Conservation (phyloP, 306 rosid species). For the Quercus dentata region DNA sequence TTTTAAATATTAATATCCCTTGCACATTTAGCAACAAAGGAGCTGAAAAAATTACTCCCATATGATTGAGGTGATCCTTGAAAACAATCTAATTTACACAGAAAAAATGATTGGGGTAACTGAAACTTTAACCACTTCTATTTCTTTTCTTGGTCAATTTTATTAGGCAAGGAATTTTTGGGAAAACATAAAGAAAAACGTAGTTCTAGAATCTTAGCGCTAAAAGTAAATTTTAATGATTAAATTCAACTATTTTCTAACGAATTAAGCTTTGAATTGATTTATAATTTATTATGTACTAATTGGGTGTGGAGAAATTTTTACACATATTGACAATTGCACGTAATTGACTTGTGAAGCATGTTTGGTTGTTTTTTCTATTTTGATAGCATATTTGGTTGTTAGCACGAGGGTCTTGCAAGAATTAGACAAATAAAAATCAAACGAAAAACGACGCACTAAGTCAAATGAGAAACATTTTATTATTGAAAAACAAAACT, state of each 20-base stretch:
- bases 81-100: too few relatives aligned
- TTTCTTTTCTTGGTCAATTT: not conserved
- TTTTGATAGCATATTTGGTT: slow-evolving; percentile 47
- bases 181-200: not conserved
- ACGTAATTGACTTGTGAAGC: slow-evolving; percentile 16
- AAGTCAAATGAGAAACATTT: too few relatives aligned
- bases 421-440: slow-evolving; percentile 20
- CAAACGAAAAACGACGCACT: too few relatives aligned
- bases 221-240: too few relatives aligned
- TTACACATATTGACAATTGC: not conserved
- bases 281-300: too few relatives aligned
- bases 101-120: too few relatives aligned
- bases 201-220: too few relatives aligned
- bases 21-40: not conserved
- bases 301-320: too few relatives aligned
- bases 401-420: slow-evolving; percentile 62
- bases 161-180: not conserved
- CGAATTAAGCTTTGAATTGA: too few relatives aligned
- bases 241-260: too few relatives aligned
- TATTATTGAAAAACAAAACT: too few relatives aligned
- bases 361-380: slow-evolving; percentile 52
- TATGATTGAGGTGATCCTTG: not conserved
- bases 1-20: not conserved
- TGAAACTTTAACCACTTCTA: too few relatives aligned
- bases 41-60: not conserved